A percentile compares a stretch with the other conserved stretches of the same genome.
Conservation (phyloP, 768 basidiomycete genomes). For the Naganishia vishniacii region DNA sequence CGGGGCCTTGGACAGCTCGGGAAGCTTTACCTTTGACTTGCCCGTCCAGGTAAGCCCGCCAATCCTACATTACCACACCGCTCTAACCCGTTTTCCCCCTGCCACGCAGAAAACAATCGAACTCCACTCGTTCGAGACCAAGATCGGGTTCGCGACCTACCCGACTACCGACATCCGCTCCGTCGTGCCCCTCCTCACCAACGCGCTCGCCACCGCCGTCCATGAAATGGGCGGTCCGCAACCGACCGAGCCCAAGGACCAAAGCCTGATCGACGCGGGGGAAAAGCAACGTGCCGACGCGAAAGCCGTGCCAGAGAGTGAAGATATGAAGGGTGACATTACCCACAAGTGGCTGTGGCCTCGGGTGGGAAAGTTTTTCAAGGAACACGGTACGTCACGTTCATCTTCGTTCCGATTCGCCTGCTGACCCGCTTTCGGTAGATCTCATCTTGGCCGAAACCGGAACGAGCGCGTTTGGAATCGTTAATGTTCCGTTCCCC, state of each 20-base stretch:
- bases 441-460: slow-evolving; percentile 80
- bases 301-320: slow-evolving; percentile 26
- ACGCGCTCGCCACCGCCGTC: slow-evolving; percentile 36
- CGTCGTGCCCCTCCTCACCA: slow-evolving; percentile 43
- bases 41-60: slow-evolving; percentile 40
- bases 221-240: slow-evolving; percentile 27
- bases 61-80: background rate
- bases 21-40: slow-evolving; percentile 46
- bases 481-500: slow-evolving; percentile 73
- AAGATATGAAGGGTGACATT: slow-evolving; percentile 52
- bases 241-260: slow-evolving; percentile 8
- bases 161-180: slow-evolving; percentile 46
- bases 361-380: slow-evolving; percentile 64
- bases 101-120: slow-evolving; percentile 42
- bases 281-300: slow-evolving; percentile 32
- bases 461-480: slow-evolving; percentile 79
- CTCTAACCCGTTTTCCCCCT: background rate
- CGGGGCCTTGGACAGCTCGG: slow-evolving; percentile 34
- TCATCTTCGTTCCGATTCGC: too few species aligned
- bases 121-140: slow-evolving; percentile 48
- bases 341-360: slow-evolving; percentile 83
- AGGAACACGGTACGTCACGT: slow-evolving; percentile 20
- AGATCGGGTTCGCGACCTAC: slow-evolving; percentile 42
- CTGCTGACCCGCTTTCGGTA: slow-evolving; percentile 22
- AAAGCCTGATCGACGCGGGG: slow-evolving; percentile 34